A percentile compares a stretch with the other conserved stretches of the same genome.
Conservation (phyloP, 169 alveolate species). For the Eimeria brunetti region DNA sequence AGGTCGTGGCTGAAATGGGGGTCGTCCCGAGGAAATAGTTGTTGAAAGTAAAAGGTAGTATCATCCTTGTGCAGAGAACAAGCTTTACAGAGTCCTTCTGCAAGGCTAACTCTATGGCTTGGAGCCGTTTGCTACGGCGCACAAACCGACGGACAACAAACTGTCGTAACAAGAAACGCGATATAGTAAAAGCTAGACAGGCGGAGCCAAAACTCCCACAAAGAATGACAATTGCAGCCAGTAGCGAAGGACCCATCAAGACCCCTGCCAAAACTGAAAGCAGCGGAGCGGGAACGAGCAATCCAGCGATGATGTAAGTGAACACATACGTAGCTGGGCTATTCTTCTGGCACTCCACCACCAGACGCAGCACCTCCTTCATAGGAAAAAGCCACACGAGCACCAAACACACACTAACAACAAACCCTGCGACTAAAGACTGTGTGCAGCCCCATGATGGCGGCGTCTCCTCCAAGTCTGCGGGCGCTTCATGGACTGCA, state of each 20-base stretch:
- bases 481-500: neutral
- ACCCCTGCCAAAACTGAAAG: constrained; percentile 68
- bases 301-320: constrained; percentile 60
- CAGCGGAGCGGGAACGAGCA: constrained; percentile 63
- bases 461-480: constrained; percentile 6
- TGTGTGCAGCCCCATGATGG: constrained; percentile 25
- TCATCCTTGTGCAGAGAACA: constrained; percentile 56
- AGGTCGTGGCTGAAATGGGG: constrained; percentile 28
- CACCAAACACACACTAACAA: neutral
- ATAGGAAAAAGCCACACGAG: constrained; percentile 5
- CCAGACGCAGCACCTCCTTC: constrained; percentile 43
- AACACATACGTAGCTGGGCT: constrained; percentile 57
- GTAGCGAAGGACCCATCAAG: constrained; percentile 58
- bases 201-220: constrained; percentile 69
- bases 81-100: constrained; percentile 56
- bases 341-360: constrained; percentile 41
- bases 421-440: constrained; percentile 6
- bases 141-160: constrained; percentile 56
- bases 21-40: constrained; percentile 64
- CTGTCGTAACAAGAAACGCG: constrained; percentile 67
- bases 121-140: constrained; percentile 51
- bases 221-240: constrained; percentile 46
- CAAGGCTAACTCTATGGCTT: constrained; percentile 51
- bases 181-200: constrained; percentile 37
- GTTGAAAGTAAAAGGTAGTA: constrained; percentile 67